Base-by-base conservation (phyloP, 305 asterid genomes). In the Solanum hybrid region DNA sequence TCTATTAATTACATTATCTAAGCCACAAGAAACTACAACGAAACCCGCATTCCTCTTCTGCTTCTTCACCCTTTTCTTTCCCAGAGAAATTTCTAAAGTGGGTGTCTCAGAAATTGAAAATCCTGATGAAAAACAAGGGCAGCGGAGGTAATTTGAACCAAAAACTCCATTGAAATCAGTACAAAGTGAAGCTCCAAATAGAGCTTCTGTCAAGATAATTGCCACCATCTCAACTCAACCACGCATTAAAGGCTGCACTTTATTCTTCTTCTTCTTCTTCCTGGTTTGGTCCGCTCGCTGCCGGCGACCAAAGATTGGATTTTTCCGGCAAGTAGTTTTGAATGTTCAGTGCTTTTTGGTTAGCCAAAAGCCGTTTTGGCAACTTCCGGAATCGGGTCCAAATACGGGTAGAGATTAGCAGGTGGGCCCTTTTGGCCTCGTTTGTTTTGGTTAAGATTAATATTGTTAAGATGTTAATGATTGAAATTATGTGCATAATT, bases 1-100 rank as follows among this genome's bases (percentile, higher is more conserved):
- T 75, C 77, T 90, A 86, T 93, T 95, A 79, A 94, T 85, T 88
- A 91, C 91, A 79, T 92, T 91, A 84, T 88, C 90, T 64, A 72
- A 89, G 26, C 91, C 86, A 91, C 92, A 89, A 66, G 89, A 89
- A 64, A 85, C 87, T 60, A 89, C 87, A 6, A 85, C 85, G 5
- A 88, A 24, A 12, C 77, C 29, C 13, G 31, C 29, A 66, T 91
- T 86, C 90, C 87, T 87, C 87, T 64, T 88, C 87, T 35, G 91
- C 56, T 90, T 93, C 88, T 84, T 92, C 84, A 84, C 87, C 87
- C 89, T 90, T 26, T 91, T 93, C 89, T 36, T 89, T 85, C 40
- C 69, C 84, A 91, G 85, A n/a, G 91, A 90, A 86, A 89, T 12
- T 22, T 90, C 92, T 4, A 89, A 32, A 91, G 88, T 37, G 86